Base-by-base conservation (phyloP, 2,329 filamentous ascomycete genomes). In the Aureobasidium subglaciale region DNA sequence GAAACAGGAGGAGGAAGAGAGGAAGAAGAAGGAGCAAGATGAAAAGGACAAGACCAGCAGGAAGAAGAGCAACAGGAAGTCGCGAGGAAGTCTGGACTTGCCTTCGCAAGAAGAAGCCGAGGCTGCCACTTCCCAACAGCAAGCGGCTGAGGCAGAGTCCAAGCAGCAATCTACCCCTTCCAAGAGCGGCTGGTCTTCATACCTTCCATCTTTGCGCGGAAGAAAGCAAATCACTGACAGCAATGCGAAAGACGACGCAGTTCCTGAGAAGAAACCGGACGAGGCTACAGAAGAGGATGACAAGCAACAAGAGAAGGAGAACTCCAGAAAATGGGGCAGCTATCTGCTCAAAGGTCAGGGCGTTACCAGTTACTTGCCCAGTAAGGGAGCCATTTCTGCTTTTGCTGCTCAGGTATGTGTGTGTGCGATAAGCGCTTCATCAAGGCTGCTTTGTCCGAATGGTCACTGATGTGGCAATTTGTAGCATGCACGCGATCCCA, bases 311-410 rank as follows among this genome's bases (percentile, higher is more conserved):
- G 64, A 67, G 52, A 68, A 67, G 25, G 60, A 70, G 61, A 65
- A 69, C 45, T 66, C 67, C 1, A 62, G 70, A 59, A 72, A 70
- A 41, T 78, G 75, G 75, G 69, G 68, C 1, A 72, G 72, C 0
- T 77, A 77, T 59, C 67, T 78, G 45, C 73, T 73, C 1, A 73
- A 72, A 10, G 75, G 75, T 9, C 71, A 76, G 56, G 73, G 73
- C 5, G 75, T 75, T 63, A 73, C 71, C 13, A 74, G 67, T 48
- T 78, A 77, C 56, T 68, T 78, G 5, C 75, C 75, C 4, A 68
- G 68, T 13, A 72, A 75, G 58, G 65, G 63, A 5, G 70, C 72
- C 2, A 64, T 77, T 5, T 75, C 73, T 35, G 68, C 73, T 6
- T 77, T 77, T 60, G 71, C 74, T 52, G 60, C 68, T 30, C 71